A percentile compares a stretch with the other conserved stretches of the same genome.
Evolutionary conservation across 192 early-diverging fungal genomes (phyloP).

Genomic region (Backusella tuberculispora): DNA sequence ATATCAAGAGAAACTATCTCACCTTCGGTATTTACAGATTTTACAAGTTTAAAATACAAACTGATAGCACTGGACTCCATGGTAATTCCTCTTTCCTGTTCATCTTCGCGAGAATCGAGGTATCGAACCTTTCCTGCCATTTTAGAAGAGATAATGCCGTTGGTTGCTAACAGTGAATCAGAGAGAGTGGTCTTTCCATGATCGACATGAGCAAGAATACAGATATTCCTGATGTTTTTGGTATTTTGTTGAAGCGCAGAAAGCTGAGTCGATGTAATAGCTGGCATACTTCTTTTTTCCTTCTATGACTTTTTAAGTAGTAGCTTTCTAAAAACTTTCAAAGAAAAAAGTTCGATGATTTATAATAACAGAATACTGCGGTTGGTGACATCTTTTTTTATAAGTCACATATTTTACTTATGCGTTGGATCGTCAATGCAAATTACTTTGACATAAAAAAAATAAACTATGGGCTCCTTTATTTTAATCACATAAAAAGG

Average conservation of each 20-base stretch:
- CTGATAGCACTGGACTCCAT: constrained; percentile 98
- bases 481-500: too few species aligned
- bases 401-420: neutral
- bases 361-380: constrained; percentile 1
- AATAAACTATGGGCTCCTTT: too few species aligned
- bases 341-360: neutral
- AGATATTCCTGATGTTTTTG: constrained; percentile 89
- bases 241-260: constrained; percentile 70
- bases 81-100: constrained; percentile 98
- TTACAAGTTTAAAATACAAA: constrained; percentile 83
- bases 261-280: constrained; percentile 66
- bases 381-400: neutral
- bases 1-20: neutral
- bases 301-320: neutral
- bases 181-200: constrained; percentile 98
- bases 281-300: constrained; percentile 56
- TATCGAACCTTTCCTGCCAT: constrained; percentile 96
- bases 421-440: neutral
- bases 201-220: constrained; percentile 98
- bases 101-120: constrained; percentile 95
- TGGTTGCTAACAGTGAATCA: constrained; percentile 94
- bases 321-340: neutral
- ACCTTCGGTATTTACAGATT: constrained; percentile 31
- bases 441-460: too few species aligned
- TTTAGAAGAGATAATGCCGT: constrained; percentile 96